Base-by-base conservation (phyloP, 1,284 basidiomycete species). In the Cutaneotrichosporon dermatis region DNA sequence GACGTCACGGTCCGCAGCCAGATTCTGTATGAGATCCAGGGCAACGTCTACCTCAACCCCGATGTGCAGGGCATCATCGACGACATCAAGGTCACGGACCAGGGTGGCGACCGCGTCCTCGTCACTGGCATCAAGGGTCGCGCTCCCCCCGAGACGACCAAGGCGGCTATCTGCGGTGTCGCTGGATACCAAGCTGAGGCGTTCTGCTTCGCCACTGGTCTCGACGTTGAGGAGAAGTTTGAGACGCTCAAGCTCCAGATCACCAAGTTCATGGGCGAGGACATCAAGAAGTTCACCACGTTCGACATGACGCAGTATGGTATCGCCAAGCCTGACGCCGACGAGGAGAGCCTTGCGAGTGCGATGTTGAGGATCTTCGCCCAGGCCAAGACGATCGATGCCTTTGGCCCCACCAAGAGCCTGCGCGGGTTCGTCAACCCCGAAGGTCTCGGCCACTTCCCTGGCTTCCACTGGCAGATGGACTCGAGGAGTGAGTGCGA, bases 161-260 rank as follows among this genome's bases (percentile, higher is more conserved):
- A 70, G 55, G 62, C 62, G 9, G 66, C 64, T 13, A 61, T 70
- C 45, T 64, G 64, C 40, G 67, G 60, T 10, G 40, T 64, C 3
- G 69, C 61, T 0, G 69, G 69, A 4, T 70, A 63, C 34, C 66
- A 68, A 46, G 69, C 67, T 6, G 66, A 69, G 56, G 54, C 60
- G 6, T 48, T 59, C 35, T 55, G 61, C 36, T 65, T 65, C 39
- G 60, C 63, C 3, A 63, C 61, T 0, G 66, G 68, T 2, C 60
- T 69, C 2, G 63, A 69, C 45, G 63, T 69, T 3, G 57, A 49
- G 13, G 66, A 66, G 9, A 70, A 70, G 51, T 66, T 66, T 10
- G 59, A 61, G 16, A 59, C 64, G 39, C 57, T 64, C 54, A 61
- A 64, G 34, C 55, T 63, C 15, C 69, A 70, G 59, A 62, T 62